Base-by-base conservation (phyloP, 139 green algal genomes). In the Ettlia oleoabundans region DNA sequence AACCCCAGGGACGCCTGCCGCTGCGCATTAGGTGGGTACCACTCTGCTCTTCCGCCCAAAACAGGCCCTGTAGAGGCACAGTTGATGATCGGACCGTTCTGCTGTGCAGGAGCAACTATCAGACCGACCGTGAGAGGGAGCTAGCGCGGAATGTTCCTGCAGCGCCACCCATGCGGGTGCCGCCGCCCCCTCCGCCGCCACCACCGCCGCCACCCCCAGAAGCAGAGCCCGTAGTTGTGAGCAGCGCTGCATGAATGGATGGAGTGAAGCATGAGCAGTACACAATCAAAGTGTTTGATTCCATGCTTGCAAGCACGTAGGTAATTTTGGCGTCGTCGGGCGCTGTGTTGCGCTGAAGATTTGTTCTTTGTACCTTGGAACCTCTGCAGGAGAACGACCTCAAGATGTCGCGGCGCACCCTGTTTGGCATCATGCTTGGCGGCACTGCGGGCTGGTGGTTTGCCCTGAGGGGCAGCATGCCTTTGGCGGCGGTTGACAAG, bases 401-500 rank as follows among this genome's bases (percentile, higher is more conserved):
- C 37, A 76, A 75, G 24, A 68, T 81, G 9, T 84, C 64, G 32
- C 66, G 73, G 26, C 72, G 75, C 19, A 41, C 40, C 21, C 67
- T 85, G 35, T 62, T 80, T n/a, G 83, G 19, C 13, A 74, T 85
- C 58, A 78, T 90, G 84, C 6, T 85, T 15, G 86, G 79, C 43
- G 86, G 84, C 76, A 75, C 80, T 0, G 37, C 43, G 0, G 30
- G 74, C 26, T 84, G 43, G 65, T 88, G 68, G 28, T 24, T 55
- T 58, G 74, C 41, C n/a, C 47, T 90, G 8, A 67, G 76, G 55
- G 51, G 37, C 30, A 33, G 75, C 74, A 22, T 61, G 33, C 85
- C 83, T 24, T 38, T 83, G 30, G 52, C 79, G 7, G n/a, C 30
- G 8, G 43, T 75, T 3, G 80, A 81, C 75, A 51, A 10, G 0